These are phyloP conservation scores for Aspergillus arachidicola DNA, from an alignment of 2,329 filamentous ascomycete genomes.

Conservation along the genomic window DNA sequence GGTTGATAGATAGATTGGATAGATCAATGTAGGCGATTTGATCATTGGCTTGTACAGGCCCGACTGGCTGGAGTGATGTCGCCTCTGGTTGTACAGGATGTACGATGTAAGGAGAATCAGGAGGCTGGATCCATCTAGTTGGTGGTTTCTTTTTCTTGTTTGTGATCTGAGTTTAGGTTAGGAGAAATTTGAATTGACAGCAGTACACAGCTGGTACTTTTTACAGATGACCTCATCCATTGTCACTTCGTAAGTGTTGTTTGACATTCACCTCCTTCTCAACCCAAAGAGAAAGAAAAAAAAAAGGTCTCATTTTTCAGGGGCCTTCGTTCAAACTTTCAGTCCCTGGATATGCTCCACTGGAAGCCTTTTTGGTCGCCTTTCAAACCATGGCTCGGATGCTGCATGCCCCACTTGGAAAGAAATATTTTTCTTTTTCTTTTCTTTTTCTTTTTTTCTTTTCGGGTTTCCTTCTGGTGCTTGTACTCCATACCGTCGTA, in stretches of 20 bases:
- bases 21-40: constrained; percentile 5
- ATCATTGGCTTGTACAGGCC: not conserved
- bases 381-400: constrained; percentile 5
- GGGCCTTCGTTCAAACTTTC: constrained; percentile 3
- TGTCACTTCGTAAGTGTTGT: not conserved
- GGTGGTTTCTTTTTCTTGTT: not conserved
- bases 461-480: not conserved
- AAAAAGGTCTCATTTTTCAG: not conserved
- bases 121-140: constrained; percentile 3
- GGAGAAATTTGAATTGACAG: not conserved
- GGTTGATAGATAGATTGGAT: constrained; percentile 13
- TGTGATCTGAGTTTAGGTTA: not conserved
- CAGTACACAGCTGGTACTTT: not conserved
- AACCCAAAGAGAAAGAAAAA: not conserved
- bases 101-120: constrained; percentile 7
- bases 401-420: not conserved
- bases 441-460: not conserved
- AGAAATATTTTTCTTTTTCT: not conserved
- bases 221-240: not conserved
- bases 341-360: constrained; percentile 13
- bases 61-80: not conserved
- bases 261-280: not conserved
- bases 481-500: not conserved
- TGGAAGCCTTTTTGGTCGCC: constrained; percentile 1
- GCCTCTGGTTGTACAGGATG: not conserved